Percentiles rank a stretch among this genome's conserved stretches.
Conservation (phyloP, 1,139 yeast species). For the Kurtzmaniella quercitrusa region DNA sequence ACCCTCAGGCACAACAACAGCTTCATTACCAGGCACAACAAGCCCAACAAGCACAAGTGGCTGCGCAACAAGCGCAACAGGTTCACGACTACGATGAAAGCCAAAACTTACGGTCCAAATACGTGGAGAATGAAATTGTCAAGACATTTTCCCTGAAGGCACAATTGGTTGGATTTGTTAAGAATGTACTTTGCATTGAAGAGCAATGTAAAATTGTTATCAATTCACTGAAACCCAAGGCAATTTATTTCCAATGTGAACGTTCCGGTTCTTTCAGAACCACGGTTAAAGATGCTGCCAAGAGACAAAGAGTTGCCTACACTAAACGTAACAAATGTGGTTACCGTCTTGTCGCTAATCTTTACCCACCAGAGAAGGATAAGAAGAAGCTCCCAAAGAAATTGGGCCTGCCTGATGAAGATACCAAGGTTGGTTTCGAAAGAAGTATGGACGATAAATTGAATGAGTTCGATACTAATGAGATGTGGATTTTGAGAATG, state of each 20-base stretch:
- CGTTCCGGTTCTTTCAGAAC: conserved; percentile 46
- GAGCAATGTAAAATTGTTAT: conserved; percentile 48
- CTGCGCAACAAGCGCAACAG: conserved; percentile 6
- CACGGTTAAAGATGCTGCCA: conserved; percentile 44
- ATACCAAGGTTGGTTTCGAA: conserved; percentile 15
- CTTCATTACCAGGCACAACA: conserved; percentile 6
- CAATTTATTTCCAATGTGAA: conserved; percentile 50
- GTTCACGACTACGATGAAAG: conserved; percentile 10
- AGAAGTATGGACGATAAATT: conserved; percentile 24
- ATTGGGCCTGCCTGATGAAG: conserved; percentile 10
- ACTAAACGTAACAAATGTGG: conserved; percentile 50
- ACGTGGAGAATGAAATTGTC: conserved; percentile 43
- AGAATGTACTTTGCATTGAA: conserved; percentile 38
- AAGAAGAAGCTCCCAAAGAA: conserved; percentile 26
- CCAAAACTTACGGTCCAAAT: conserved; percentile 20
- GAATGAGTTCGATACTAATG: conserved; percentile 20
- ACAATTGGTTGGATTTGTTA: conserved; percentile 42
- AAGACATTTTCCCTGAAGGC: conserved; percentile 41
- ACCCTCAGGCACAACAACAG: conserved; percentile 1
- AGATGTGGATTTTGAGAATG: conserved; percentile 50
- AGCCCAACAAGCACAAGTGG: conserved; percentile 5
- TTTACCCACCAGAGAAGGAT: conserved; percentile 42
- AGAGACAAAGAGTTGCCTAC: conserved; percentile 50
- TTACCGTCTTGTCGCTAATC: conserved; percentile 46
- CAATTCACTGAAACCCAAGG: conserved; percentile 48